These are phyloP conservation scores for Pseudonitzschia delicatissima DNA, from an alignment of 108 stramenopile genomes.

Conservation along the genomic window DNA sequence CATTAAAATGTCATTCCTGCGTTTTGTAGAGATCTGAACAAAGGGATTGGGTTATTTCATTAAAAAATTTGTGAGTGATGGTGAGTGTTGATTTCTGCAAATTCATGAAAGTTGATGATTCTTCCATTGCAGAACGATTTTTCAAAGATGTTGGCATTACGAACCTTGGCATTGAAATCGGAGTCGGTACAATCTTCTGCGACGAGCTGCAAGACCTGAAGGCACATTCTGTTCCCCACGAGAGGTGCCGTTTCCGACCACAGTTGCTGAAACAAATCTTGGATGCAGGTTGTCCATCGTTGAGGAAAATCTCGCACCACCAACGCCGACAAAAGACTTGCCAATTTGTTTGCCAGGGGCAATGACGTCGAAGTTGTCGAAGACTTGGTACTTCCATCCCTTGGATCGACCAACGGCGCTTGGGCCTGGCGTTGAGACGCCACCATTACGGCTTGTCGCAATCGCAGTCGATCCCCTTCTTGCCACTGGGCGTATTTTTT, in stretches of 20 bases:
- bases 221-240: constrained; percentile 70
- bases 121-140: no score
- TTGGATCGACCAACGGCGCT: not conserved
- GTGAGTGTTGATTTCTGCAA: no score
- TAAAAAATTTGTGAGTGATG: no score
- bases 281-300: constrained; percentile 74
- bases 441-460: constrained; percentile 59
- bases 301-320: constrained; percentile 83
- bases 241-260: constrained; percentile 55
- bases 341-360: constrained; percentile 70
- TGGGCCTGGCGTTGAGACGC: constrained; percentile 50
- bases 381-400: not conserved
- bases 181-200: constrained; percentile 91
- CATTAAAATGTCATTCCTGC: constrained; percentile 83
- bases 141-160: no score
- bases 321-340: constrained; percentile 64
- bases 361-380: constrained; percentile 24
- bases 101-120: no score
- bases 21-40: constrained; percentile 66
- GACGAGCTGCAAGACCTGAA: constrained; percentile 72
- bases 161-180: constrained; percentile 85
- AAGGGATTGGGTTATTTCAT: not conserved
- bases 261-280: constrained; percentile 50
- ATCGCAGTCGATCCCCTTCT: constrained; percentile 56
- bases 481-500: constrained; percentile 47